Conservation (phyloP, 2,329 filamentous ascomycete species). For the Fusarium sp. region DNA sequence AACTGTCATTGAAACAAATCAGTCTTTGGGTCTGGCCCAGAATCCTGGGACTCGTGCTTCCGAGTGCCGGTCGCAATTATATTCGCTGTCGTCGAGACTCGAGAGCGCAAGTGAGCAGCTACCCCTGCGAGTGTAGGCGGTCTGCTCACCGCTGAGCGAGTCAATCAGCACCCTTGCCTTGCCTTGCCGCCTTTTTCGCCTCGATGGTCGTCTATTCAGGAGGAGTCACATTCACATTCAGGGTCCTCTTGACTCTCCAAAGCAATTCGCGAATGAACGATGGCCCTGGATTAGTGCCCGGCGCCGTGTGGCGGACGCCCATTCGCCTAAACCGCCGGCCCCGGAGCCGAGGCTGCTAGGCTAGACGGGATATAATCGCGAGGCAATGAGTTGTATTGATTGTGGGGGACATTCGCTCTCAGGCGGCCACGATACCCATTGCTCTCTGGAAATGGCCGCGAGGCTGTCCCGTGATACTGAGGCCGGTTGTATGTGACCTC, state of each 20-base stretch:
- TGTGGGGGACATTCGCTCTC: conserved; percentile 27
- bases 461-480: conserved; percentile 36
- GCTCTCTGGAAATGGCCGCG: conserved; percentile 1
- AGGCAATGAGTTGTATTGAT: conserved; percentile 12
- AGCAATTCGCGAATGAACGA: conserved; percentile 18
- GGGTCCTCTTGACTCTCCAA: conserved; percentile 26
- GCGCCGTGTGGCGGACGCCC: conserved; percentile 43
- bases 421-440: conserved; percentile 29
- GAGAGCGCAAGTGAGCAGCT: not conserved
- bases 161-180: conserved; percentile 19
- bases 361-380: conserved; percentile 13
- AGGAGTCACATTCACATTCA: conserved; percentile 1
- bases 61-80: not conserved
- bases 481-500: conserved; percentile 6
- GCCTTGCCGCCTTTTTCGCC: conserved; percentile 11
- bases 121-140: conserved; percentile 22
- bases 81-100: conserved; percentile 1
- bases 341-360: conserved; percentile 24
- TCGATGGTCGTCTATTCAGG: conserved; percentile 8
- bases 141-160: conserved; percentile 26
- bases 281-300: conserved; percentile 33
- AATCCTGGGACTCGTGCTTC: conserved; percentile 2
- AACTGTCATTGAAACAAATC: conserved; percentile 5
- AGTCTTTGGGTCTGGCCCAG: conserved; percentile 14
- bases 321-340: conserved; percentile 34